phyloP scores from a whole-genome alignment of 805 yeast species.

The Sugiyamaella chiloensis region DNA sequence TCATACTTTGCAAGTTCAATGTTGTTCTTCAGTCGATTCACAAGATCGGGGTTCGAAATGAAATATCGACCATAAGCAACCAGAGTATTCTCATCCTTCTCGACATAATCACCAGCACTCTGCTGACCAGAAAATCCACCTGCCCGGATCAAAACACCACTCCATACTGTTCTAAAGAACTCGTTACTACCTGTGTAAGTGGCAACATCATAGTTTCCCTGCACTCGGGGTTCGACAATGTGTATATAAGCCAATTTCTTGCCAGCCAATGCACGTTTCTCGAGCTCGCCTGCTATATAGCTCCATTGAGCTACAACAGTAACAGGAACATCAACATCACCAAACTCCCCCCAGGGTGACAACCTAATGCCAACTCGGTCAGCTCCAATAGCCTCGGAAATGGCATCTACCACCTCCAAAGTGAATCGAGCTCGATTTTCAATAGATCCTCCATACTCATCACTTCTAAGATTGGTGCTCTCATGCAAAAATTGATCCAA shows the following conservation, averaged over 20 bases:
- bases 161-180: slow-evolving; percentile 35
- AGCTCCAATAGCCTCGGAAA: slow-evolving; percentile 52
- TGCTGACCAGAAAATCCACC: slow-evolving; percentile 30
- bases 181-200: background rate
- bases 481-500: slow-evolving; percentile 46
- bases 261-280: slow-evolving; percentile 38
- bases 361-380: slow-evolving; percentile 45
- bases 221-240: slow-evolving; percentile 36
- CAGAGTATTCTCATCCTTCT: slow-evolving; percentile 28
- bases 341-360: slow-evolving; percentile 30
- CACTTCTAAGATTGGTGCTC: slow-evolving; percentile 51
- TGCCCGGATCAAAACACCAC: slow-evolving; percentile 43
- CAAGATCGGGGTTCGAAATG: slow-evolving; percentile 55
- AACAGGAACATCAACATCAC: slow-evolving; percentile 34
- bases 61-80: slow-evolving; percentile 47
- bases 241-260: slow-evolving; percentile 39
- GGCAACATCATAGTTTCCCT: slow-evolving; percentile 15
- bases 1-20: slow-evolving; percentile 43
- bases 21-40: slow-evolving; percentile 41
- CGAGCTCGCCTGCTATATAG: slow-evolving; percentile 41
- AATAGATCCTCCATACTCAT: slow-evolving; percentile 61
- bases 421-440: slow-evolving; percentile 53
- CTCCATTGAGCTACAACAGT: slow-evolving; percentile 34
- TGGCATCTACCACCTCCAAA: slow-evolving; percentile 50
- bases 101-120: slow-evolving; percentile 23